Base-by-base conservation (phyloP, 768 basidiomycete genomes). In the Termitomyces sp. region DNA sequence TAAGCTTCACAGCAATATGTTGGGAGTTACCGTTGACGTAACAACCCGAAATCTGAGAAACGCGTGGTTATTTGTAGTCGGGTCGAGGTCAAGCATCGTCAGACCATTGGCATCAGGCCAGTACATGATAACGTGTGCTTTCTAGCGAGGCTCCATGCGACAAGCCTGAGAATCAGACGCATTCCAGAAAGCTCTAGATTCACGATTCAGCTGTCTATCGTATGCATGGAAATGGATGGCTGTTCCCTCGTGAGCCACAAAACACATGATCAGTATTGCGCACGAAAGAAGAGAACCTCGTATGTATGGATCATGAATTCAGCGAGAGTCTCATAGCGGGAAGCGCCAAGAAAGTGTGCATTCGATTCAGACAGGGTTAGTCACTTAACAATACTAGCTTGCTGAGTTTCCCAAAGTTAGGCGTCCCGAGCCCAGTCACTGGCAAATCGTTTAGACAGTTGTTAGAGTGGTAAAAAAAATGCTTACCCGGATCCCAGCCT, bases 401-500 rank as follows among this genome's bases (percentile, higher is more conserved):
- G 63, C 74, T 73, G 54, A 84, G 61, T 58, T 75, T 74, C 19
- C 67, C 66, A 59, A 84, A 81, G 63, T 82, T 73, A 3, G 80
- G 81, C 10, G 82, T 82, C 1, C 82, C 82, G 16, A 80, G 65
- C 21, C 82, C 82, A 43, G 81, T 84, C 10, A 84, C 81, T 79
- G 48, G 43, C 25, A n/a, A 5, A 42, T 40, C 2, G 44, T 21
- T 50, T 19, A 42, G 47, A 34, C n/a, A n/a, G n/a, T 28, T 12
- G n/a, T 25, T 27, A 17, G 3, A 51, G 21, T 27, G 6, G 7
- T 16, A 30, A 25, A n/a, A n/a, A 34, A 28, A 12, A 14, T 55
- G 42, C n/a, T 65, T 60, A 82, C 82, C 75, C 34, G 83, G 78
- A 70, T 85, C 83, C 83, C 84, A 85, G 45, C 84, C 84, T 52